phyloP scores from a whole-genome alignment of 176 grass and related monocot genomes.

The Bromus sterilis region DNA sequence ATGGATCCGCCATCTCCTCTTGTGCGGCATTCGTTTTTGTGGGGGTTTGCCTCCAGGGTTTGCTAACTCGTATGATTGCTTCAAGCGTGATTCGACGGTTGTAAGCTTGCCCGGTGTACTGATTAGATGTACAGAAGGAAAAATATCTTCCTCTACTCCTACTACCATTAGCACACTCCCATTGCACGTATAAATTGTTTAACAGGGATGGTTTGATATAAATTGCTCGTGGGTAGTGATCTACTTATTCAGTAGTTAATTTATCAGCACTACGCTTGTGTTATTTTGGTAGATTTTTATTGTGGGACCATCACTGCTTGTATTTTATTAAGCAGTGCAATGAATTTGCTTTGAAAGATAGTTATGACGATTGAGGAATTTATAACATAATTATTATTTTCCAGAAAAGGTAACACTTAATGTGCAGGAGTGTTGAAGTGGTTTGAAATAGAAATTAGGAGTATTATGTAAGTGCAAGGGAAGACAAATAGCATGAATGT shows the following conservation, averaged over 20 bases:
- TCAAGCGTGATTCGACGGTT: neutral
- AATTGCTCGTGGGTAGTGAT: neutral
- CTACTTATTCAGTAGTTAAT: neutral
- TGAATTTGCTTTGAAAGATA: neutral
- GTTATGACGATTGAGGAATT: neutral
- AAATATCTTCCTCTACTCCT: neutral
- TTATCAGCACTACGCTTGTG: neutral
- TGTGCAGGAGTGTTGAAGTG: neutral
- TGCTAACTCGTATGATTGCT: neutral
- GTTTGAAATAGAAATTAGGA: neutral
- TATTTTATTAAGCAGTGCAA: neutral
- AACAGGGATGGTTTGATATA: neutral
- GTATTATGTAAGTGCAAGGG: too few species aligned
- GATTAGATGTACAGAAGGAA: neutral
- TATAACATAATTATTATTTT: neutral
- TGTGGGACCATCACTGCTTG: neutral
- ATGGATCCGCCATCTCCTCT: neutral
- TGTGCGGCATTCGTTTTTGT: neutral
- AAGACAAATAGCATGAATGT: neutral
- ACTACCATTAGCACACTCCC: neutral
- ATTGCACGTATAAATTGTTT: neutral
- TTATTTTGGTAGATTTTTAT: neutral
- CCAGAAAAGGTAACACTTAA: neutral
- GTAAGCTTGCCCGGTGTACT: neutral
- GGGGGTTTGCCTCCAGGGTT: neutral